A percentile compares a stretch with the other conserved stretches of the same genome.
Evolutionary conservation across 805 yeast species (phyloP).

Genomic region (Candida alai): DNA sequence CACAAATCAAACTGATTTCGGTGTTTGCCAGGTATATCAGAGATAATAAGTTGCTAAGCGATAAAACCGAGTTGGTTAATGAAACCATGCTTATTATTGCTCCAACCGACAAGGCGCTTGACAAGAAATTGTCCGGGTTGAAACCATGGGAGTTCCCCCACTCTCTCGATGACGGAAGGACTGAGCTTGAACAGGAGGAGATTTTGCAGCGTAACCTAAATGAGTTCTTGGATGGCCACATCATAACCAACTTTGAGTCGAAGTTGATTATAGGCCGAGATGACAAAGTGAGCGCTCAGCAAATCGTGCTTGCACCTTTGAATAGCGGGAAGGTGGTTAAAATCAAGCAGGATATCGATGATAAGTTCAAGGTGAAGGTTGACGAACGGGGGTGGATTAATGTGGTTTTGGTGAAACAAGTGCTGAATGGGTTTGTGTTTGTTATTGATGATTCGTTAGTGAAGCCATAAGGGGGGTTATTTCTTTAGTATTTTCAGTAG

Average conservation of each 20-base stretch:
- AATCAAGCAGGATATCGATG: conserved; percentile 17
- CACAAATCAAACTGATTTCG: conserved; percentile 40
- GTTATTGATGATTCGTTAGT: conserved; percentile 33
- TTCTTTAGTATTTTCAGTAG: neutral
- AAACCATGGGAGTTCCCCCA: conserved; percentile 87
- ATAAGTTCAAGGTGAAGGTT: conserved; percentile 15
- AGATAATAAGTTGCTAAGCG: conserved; percentile 49
- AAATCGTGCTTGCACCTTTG: conserved; percentile 14
- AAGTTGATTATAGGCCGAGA: conserved; percentile 14
- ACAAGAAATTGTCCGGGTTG: conserved; percentile 38
- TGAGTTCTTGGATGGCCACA: conserved; percentile 60
- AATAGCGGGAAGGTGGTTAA: conserved; percentile 19
- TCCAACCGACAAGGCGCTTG: conserved; percentile 59
- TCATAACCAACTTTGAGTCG: conserved; percentile 34
- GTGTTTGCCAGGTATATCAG: conserved; percentile 71
- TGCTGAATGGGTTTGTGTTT: conserved; percentile 37
- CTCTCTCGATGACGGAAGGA: conserved; percentile 11
- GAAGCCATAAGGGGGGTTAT: conserved; percentile 14
- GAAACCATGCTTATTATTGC: conserved; percentile 58
- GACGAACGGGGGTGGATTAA: conserved; percentile 15
- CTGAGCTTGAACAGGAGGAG: conserved; percentile 30
- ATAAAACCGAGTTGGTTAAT: conserved; percentile 43
- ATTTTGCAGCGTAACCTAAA: conserved; percentile 49
- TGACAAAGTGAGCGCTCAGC: conserved; percentile 4
- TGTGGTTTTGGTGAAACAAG: conserved; percentile 26